Base-by-base conservation (phyloP, 2,329 filamentous ascomycete genomes). In the Nectriaceae sp. region DNA sequence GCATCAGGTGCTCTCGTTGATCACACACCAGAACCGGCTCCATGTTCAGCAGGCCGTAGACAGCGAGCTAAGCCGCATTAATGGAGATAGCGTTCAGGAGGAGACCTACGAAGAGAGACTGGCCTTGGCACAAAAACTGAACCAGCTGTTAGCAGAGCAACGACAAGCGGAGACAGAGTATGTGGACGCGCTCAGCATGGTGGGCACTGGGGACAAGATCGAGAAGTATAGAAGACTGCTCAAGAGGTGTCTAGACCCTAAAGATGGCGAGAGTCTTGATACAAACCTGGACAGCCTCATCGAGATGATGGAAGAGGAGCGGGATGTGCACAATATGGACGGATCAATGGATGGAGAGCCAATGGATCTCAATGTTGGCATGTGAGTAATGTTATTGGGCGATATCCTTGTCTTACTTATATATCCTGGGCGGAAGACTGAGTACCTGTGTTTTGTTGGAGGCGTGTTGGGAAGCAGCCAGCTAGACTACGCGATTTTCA, bases 211-310 rank as follows among this genome's bases (percentile, higher is more conserved):
- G 29, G 86, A 89, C 66, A 84, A 85, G 64, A 88, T 88, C 55
- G 85, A 85, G 57, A 83, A 85, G 65, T 93, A 92, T 67, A 79
- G 87, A 52, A 79, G 79, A 46, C 75, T 91, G 22, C 80, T 90
- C 24, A 82, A 81, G 50, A 80, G 80, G 50, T 89, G 88, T 50
- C 73, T 91, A 21, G 85, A 85, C 21, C 77, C 84, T 15, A 77
- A 82, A 56, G 85, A 88, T 42, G 77, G 77, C 48, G 84, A 88
- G 56, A 85, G 82, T 54, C 77, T 90, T 29, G 87, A 90, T 65
- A 74, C 76, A 38, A 84, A 83, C 60, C 68, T 85, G 42, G 79
- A 83, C 62, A 80, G 76, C 50, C 69, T 84, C 52, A 82, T 84
- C 58, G 74, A 78, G 40, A 80, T 84, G 75, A 83, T 84, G 77